Percentiles rank a stretch among this genome's conserved stretches.
Conservation (phyloP, 176 grass and related monocot genomes). For the Carex scoparia region DNA sequence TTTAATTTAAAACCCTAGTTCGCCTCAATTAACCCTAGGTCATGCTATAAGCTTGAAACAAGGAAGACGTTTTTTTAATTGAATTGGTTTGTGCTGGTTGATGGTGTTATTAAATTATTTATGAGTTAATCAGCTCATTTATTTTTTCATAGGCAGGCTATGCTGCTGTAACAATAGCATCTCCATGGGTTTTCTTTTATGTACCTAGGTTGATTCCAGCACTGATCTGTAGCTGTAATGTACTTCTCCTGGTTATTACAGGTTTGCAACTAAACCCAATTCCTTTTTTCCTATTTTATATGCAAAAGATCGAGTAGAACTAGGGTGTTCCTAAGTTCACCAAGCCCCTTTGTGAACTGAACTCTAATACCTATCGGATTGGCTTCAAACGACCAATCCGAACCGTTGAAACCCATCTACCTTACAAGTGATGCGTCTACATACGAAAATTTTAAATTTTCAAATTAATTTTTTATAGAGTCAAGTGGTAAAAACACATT, state of each 20-base stretch:
- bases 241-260: slow-evolving; percentile 75
- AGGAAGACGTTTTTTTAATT: neutral
- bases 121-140: slow-evolving; percentile 10
- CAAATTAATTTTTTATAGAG: too few species aligned
- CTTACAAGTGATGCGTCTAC: too few species aligned
- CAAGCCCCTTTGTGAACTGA: too few species aligned
- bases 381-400: too few species aligned
- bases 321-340: too few species aligned
- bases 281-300: slow-evolving; percentile 13
- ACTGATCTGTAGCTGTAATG: slow-evolving; percentile 85
- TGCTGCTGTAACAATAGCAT: slow-evolving; percentile 62
- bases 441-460: too few species aligned
- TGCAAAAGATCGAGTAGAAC: too few species aligned
- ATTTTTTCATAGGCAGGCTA: slow-evolving; percentile 62
- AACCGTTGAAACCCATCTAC: too few species aligned
- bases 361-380: too few species aligned
- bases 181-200: slow-evolving; percentile 85
- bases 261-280: slow-evolving; percentile 33
- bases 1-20: neutral
- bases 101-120: neutral
- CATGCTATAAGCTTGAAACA: neutral
- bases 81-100: neutral
- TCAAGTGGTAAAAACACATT: too few species aligned
- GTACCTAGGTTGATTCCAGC: slow-evolving; percentile 58
- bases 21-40: neutral